Percentiles rank a stretch among this genome's conserved stretches.
These are phyloP conservation scores for Cladosporium sp. DNA, from an alignment of 2,329 filamentous ascomycete genomes.

Conservation along the genomic window DNA sequence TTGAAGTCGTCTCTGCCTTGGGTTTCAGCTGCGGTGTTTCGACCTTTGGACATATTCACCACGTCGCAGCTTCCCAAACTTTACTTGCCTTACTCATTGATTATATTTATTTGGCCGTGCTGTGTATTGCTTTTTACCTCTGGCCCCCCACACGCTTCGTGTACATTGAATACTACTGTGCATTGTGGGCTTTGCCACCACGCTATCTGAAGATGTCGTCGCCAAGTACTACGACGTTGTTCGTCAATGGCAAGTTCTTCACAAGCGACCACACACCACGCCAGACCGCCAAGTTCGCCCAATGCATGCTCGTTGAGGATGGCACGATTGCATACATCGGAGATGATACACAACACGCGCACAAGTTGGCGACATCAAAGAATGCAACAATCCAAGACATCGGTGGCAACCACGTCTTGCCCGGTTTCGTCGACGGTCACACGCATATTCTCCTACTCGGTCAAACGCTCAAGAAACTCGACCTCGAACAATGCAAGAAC, in stretches of 20 bases:
- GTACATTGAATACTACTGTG: not conserved
- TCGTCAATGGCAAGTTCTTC: conserved; percentile 15
- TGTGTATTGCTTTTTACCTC: not conserved
- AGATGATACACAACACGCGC: conserved; percentile 26
- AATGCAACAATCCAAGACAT: conserved; percentile 31
- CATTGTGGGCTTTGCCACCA: not conserved
- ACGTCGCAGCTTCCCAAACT: not conserved
- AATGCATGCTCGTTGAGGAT: conserved; percentile 38
- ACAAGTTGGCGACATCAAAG: conserved; percentile 17
- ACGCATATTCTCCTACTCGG: conserved; percentile 56
- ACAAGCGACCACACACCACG: conserved; percentile 1
- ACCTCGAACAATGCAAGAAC: conserved; percentile 44
- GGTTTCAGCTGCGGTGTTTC: not conserved
- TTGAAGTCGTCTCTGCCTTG: not conserved
- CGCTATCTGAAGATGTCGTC: not conserved
- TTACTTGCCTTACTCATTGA: not conserved
- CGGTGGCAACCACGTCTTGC: conserved; percentile 41
- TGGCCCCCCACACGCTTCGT: not conserved
- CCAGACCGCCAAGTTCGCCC: conserved; percentile 22
- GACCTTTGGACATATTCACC: not conserved
- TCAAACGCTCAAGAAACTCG: conserved; percentile 50
- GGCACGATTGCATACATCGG: conserved; percentile 43
- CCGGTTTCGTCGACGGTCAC: conserved; percentile 56
- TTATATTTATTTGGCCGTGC: not conserved
- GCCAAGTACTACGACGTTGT: not conserved